Evolutionary conservation across 345 rosid species (phyloP), one percentile per base, ranked within the genome.

Genomic region (Kandelia obovata): DNA sequence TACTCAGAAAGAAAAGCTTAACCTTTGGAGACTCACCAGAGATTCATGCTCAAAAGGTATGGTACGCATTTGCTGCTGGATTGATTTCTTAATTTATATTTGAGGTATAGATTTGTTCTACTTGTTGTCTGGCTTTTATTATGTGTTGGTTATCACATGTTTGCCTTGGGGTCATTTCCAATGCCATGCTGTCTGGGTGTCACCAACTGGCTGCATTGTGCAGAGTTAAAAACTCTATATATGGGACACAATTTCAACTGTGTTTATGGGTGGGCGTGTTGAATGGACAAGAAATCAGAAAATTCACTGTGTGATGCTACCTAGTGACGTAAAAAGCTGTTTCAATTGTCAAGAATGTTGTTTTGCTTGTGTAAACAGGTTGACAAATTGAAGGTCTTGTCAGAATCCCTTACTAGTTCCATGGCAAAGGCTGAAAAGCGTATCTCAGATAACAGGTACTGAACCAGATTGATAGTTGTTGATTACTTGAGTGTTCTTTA

Each of bases 41-140:
- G 80, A 60, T 88, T 76, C 99, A 88, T 89, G 95, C 96, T 67
- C 97, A 86, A 77, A 91, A 91, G 92, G 99, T 94, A 69, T 68
- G 65, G 35, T n/a, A 46, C 34, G 4, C 58, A 46, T 39, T 55
- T 25, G 43, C 55, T 55, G 47, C 62, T 60, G 17, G 53, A 53
- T 66, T 71, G 61, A 55, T 30, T 58, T 37, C 55, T 66, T 28
- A 30, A 21, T 52, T 21, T 1, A 5, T 30, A 19, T 35, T 64
- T 62, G 37, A 61, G 20, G 34, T 68, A 30, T 62, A 15, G 39
- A 10, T 49, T 30, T 26, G 26, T 68, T 6, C 35, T 34, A 30
- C 3, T 32, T 56, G 58, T 57, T 71, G 39, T 58, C 23, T 56
- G n/a, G 20, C 59, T 63, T 68, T 65, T 46, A 23, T 23, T 47